Conservation (phyloP, 2,329 filamentous ascomycete species). For the Pseudogymnoascus sp. region DNA sequence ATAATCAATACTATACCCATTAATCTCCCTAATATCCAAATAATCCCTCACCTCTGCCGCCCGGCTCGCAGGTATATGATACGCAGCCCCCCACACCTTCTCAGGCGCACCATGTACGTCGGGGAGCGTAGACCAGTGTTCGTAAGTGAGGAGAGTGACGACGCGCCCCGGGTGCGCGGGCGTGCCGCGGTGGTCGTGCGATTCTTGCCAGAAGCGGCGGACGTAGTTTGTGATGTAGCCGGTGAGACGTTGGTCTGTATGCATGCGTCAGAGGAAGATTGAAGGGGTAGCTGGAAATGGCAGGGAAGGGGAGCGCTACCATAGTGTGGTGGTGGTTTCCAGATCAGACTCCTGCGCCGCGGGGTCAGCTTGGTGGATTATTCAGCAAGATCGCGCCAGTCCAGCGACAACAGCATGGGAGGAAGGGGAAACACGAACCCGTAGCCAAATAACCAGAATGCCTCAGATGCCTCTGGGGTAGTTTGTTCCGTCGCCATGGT, state of each 20-base stretch:
- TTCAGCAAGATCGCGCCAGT: neutral
- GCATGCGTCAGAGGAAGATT: neutral
- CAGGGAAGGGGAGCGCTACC: conserved; percentile 45
- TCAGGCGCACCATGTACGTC: conserved; percentile 57
- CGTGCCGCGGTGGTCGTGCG: conserved; percentile 90
- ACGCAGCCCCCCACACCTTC: conserved; percentile 84
- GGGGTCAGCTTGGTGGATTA: conserved; percentile 6
- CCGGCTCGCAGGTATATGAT: conserved; percentile 65
- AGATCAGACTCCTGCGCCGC: conserved; percentile 74
- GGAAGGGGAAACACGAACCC: conserved; percentile 50
- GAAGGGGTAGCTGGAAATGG: no score
- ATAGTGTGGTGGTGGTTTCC: conserved; percentile 94
- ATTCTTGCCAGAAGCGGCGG: conserved; percentile 97
- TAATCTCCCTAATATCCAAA: conserved; percentile 93
- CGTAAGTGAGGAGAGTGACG: conserved; percentile 79
- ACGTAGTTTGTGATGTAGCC: conserved; percentile 93
- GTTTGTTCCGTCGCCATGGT: neutral
- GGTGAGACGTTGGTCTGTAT: conserved; percentile 67
- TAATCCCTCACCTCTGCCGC: conserved; percentile 79
- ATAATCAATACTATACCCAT: conserved; percentile 91
- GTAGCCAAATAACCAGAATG: conserved; percentile 97
- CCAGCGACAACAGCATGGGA: neutral
- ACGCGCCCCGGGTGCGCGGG: conserved; percentile 81
- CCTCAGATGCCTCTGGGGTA: conserved; percentile 26
- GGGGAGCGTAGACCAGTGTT: conserved; percentile 68